phyloP scores from a whole-genome alignment of 306 rosid species.

The Boehmeria nivea region DNA sequence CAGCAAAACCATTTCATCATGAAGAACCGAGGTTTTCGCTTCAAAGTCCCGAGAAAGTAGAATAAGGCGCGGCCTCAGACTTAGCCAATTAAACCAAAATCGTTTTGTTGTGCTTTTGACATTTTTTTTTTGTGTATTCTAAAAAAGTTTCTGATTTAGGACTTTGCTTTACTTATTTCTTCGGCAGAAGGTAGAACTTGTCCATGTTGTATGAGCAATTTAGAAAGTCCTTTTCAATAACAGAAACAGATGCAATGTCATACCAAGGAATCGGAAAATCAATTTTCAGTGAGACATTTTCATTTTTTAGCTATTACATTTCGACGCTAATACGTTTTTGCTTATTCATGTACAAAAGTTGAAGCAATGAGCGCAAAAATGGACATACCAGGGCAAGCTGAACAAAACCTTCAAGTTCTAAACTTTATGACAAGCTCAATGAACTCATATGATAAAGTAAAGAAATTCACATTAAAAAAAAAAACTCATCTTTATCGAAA shows the following conservation, averaged over 20 bases:
- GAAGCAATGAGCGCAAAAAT: too few relatives aligned
- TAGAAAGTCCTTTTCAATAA: not conserved
- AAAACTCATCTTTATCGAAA: too few relatives aligned
- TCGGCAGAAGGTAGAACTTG: not conserved
- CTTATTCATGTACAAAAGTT: not conserved
- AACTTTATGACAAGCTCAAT: too few relatives aligned
- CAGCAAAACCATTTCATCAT: constrained; percentile 8
- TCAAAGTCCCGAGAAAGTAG: constrained; percentile 43
- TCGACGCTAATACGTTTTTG: too few relatives aligned
- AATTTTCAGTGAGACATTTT: not conserved
- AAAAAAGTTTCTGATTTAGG: not conserved
- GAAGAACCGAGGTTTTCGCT: constrained; percentile 53
- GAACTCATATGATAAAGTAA: not conserved
- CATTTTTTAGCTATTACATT: too few relatives aligned
- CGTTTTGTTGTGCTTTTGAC: constrained; percentile 1
- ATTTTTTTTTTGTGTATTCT: not conserved
- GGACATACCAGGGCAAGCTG: too few relatives aligned
- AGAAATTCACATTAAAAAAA: too few relatives aligned
- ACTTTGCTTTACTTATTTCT: not conserved
- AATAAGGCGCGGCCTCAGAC: constrained; percentile 15
- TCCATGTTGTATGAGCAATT: constrained; percentile 9
- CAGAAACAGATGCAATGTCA: constrained; percentile 5
- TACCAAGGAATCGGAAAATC: not conserved
- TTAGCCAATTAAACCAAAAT: too few relatives aligned
- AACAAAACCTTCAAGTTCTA: too few relatives aligned